phyloP scores from a whole-genome alignment of 2,329 filamentous ascomycete species.

The Calonectria naviculata region DNA sequence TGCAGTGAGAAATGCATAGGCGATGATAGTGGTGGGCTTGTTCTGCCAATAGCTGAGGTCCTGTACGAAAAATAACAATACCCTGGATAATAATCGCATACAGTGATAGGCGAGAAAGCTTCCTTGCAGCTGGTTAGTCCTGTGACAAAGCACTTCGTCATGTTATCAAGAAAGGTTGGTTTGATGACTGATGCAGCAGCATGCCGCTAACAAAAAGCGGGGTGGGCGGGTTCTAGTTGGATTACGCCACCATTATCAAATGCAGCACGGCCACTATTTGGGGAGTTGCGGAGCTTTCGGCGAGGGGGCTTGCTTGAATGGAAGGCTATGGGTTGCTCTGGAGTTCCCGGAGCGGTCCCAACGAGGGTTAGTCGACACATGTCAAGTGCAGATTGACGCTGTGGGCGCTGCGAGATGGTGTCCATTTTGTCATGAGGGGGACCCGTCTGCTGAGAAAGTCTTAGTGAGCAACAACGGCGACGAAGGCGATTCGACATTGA shows the following conservation, averaged over 20 bases:
- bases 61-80: neutral
- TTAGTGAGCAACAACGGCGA: constrained; percentile 31
- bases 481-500: neutral
- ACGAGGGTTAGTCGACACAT: neutral
- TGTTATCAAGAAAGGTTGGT: constrained; percentile 29
- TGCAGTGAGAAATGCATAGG: neutral
- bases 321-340: constrained; percentile 3
- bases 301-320: constrained; percentile 2
- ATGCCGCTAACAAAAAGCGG: constrained; percentile 32
- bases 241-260: constrained; percentile 43
- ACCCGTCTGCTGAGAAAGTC: constrained; percentile 34
- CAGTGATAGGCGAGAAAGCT: neutral
- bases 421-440: constrained; percentile 27
- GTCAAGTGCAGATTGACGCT: neutral
- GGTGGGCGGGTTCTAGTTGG: constrained; percentile 13
- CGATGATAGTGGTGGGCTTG: neutral
- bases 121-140: neutral
- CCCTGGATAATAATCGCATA: neutral
- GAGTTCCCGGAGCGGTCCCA: neutral
- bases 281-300: constrained; percentile 10
- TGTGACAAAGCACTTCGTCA: constrained; percentile 24
- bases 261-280: constrained; percentile 8
- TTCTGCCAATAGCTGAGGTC: too few relatives aligned
- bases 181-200: constrained; percentile 32
- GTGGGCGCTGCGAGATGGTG: neutral